Conservation (phyloP, 106 monocot genomes). For the Triglochin maritima region DNA sequence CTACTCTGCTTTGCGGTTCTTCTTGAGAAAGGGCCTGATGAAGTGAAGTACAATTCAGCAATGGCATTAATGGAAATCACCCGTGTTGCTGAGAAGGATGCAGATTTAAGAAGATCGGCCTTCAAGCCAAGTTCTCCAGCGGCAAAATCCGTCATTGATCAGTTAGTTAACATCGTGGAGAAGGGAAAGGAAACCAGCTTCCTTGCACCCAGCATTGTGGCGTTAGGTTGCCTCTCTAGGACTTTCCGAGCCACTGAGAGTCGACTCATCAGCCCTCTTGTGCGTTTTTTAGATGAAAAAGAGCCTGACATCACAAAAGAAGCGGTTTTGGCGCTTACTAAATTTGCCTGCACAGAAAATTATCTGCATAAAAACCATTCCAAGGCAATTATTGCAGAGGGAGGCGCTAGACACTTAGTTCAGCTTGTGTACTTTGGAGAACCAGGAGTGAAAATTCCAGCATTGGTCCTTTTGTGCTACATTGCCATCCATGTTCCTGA, state of each 20-base stretch:
- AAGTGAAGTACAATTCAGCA: slow-evolving; percentile 74
- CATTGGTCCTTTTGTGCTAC: slow-evolving; percentile 19
- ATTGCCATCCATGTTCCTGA: slow-evolving; percentile 14
- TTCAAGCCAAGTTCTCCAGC: slow-evolving; percentile 34
- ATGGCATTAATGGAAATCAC: slow-evolving; percentile 89
- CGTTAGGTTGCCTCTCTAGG: slow-evolving; percentile 14
- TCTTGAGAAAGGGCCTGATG: slow-evolving; percentile 60
- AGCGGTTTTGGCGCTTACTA: slow-evolving; percentile 8
- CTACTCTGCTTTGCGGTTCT: slow-evolving; percentile 83
- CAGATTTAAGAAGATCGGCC: slow-evolving; percentile 55
- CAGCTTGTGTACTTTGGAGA: slow-evolving; percentile 19
- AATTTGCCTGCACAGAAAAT: slow-evolving; percentile 33
- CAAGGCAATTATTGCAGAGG: slow-evolving; percentile 12
- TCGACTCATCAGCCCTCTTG: slow-evolving; percentile 9
- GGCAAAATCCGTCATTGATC: slow-evolving; percentile 11
- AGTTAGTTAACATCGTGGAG: slow-evolving; percentile 9
- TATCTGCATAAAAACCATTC: slow-evolving; percentile 34
- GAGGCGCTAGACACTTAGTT: slow-evolving; percentile 15
- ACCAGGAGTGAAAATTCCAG: slow-evolving; percentile 8
- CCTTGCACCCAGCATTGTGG: slow-evolving; percentile 10
- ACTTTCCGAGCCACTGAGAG: slow-evolving; percentile 20
- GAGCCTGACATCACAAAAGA: not conserved
- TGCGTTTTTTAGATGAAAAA: slow-evolving; percentile 3
- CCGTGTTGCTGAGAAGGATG: slow-evolving; percentile 52
- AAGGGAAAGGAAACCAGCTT: slow-evolving; percentile 2